These are phyloP conservation scores for Cornus suecica DNA, from an alignment of 148 eudicot genomes.

Conservation along the genomic window DNA sequence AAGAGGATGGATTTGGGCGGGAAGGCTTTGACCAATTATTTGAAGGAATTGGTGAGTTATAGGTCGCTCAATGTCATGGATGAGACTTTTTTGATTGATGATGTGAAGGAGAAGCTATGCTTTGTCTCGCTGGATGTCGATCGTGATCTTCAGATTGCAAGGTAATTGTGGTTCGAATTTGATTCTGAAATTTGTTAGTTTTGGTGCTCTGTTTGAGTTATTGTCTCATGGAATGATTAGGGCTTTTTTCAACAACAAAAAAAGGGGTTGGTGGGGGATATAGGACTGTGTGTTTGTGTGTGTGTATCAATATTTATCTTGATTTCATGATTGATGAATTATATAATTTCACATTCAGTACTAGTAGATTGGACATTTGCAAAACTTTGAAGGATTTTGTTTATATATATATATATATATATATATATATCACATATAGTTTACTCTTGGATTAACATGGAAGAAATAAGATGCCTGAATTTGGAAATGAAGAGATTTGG, in stretches of 20 bases:
- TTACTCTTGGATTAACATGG: background rate
- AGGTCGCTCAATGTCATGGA: slow-evolving; percentile 92
- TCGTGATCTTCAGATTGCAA: slow-evolving; percentile 71
- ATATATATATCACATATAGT: no score
- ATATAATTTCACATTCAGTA: no score
- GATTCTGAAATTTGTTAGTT: background rate
- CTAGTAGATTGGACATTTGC: background rate
- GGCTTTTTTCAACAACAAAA: background rate
- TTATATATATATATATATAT: no score
- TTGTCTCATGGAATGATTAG: background rate
- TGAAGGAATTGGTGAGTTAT: slow-evolving; percentile 85
- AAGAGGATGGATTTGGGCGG: slow-evolving; percentile 92
- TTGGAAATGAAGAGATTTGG: background rate
- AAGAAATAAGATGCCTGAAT: background rate
- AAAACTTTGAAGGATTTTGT: no score
- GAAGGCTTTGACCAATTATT: slow-evolving; percentile 78
- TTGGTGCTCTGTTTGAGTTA: background rate
- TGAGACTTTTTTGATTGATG: slow-evolving; percentile 78
- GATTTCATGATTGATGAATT: no score
- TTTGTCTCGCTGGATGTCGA: slow-evolving; percentile 77
- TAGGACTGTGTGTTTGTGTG: no score
- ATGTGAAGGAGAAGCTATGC: slow-evolving; percentile 88
- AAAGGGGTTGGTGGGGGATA: no score
- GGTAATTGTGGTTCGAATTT: slow-evolving; percentile 30
- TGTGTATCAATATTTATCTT: no score